Conservation (phyloP, 2,329 filamentous ascomycete genomes). For the Thelonectria rubi region DNA sequence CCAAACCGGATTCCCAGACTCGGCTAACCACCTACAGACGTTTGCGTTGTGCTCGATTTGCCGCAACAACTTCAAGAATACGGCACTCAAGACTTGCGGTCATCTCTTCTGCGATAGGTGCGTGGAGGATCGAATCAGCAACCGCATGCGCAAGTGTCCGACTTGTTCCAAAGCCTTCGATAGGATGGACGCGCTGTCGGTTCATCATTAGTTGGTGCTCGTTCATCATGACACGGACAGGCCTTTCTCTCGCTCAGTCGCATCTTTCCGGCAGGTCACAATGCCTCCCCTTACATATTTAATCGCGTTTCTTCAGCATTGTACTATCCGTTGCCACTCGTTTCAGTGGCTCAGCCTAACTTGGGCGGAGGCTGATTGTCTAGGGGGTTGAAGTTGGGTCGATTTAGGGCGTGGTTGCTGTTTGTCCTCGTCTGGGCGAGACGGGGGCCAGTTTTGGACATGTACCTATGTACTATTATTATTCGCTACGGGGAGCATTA, state of each 20-base stretch:
- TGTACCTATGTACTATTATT: slow-evolving; percentile 44
- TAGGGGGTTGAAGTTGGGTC: slow-evolving; percentile 25
- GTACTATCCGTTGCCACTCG: slow-evolving; percentile 30
- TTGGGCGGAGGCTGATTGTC: slow-evolving; percentile 4
- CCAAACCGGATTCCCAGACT: background rate
- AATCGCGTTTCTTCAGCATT: slow-evolving; percentile 39
- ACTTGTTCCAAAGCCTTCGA: slow-evolving; percentile 94
- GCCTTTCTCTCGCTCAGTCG: slow-evolving; percentile 18
- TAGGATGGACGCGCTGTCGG: slow-evolving; percentile 85
- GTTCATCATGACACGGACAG: background rate
- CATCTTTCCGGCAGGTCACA: slow-evolving; percentile 23
- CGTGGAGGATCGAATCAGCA: slow-evolving; percentile 87
- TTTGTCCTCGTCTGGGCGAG: slow-evolving; percentile 43
- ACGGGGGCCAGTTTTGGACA: slow-evolving; percentile 42
- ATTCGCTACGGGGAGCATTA: slow-evolving; percentile 27
- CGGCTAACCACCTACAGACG: slow-evolving; percentile 45
- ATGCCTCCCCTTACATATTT: slow-evolving; percentile 37
- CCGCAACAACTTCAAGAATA: slow-evolving; percentile 92
- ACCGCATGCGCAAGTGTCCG: slow-evolving; percentile 93
- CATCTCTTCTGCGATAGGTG: slow-evolving; percentile 94
- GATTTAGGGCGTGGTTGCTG: slow-evolving; percentile 33
- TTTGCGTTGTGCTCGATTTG: slow-evolving; percentile 84
- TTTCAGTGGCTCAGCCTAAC: slow-evolving; percentile 20
- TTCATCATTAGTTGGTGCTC: slow-evolving; percentile 56
- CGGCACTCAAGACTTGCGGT: slow-evolving; percentile 90